These are phyloP conservation scores for Raphanus raphanistrum DNA, from an alignment of 345 rosid genomes.

Conservation along the genomic window DNA sequence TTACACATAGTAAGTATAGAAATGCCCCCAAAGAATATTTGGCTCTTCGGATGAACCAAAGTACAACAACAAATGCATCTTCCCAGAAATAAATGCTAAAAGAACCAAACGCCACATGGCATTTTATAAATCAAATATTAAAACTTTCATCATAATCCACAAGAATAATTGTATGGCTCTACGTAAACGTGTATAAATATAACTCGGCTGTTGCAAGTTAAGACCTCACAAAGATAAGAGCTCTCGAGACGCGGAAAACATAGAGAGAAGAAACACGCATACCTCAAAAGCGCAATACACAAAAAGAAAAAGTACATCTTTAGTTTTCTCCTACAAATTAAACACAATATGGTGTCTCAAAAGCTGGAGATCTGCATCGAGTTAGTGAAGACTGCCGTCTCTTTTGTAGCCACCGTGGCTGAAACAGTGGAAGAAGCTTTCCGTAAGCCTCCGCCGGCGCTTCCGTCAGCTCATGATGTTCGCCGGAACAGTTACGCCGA, in stretches of 20 bases:
- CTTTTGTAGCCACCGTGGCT: slow-evolving; percentile 49
- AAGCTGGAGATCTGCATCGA: slow-evolving; percentile 52
- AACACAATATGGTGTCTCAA: slow-evolving; percentile 47
- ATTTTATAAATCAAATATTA: slow-evolving; percentile 17
- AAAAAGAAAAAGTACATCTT: not conserved
- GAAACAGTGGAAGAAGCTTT: slow-evolving; percentile 45
- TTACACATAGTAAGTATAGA: not conserved
- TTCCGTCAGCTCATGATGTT: slow-evolving; percentile 18
- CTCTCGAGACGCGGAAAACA: slow-evolving; percentile 24
- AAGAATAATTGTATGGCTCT: not conserved
- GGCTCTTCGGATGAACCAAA: slow-evolving; percentile 33
- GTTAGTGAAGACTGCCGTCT: slow-evolving; percentile 44
- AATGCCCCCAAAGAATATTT: slow-evolving; percentile 18
- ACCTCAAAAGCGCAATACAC: slow-evolving; percentile 33
- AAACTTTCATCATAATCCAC: slow-evolving; percentile 21
- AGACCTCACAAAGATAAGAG: slow-evolving; percentile 33
- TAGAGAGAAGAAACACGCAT: slow-evolving; percentile 1
- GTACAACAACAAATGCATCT: slow-evolving; percentile 21
- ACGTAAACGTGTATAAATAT: slow-evolving; percentile 24
- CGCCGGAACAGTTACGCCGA: slow-evolving; percentile 22
- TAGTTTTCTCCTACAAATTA: not conserved
- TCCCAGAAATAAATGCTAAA: slow-evolving; percentile 11
- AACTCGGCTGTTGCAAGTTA: slow-evolving; percentile 16
- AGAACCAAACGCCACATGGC: slow-evolving; percentile 23
- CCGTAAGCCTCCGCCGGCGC: slow-evolving; percentile 21